These are phyloP conservation scores for Voacanga thouarsii DNA, from an alignment of 257 asterid species.

Conservation along the genomic window DNA sequence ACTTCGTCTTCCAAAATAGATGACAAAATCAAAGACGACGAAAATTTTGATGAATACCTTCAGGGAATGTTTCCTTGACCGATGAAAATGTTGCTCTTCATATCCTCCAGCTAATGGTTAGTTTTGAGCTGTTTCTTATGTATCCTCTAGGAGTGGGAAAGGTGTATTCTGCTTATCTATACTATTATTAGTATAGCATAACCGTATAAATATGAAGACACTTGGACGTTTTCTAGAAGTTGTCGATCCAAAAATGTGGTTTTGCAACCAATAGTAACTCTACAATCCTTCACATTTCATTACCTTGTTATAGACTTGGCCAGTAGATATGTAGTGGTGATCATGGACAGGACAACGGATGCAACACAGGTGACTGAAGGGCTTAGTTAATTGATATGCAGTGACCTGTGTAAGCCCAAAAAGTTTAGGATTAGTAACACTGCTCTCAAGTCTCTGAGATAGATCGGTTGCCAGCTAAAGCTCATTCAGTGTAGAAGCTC, in stretches of 20 bases:
- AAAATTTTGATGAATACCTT: constrained; percentile 78
- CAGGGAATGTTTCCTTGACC: constrained; percentile 88
- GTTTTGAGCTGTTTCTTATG: neutral
- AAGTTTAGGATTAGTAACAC: too few species aligned
- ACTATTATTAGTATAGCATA: neutral
- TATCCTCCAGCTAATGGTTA: neutral
- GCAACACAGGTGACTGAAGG: neutral
- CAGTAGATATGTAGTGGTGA: neutral
- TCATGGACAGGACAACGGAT: neutral
- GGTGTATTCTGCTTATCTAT: neutral
- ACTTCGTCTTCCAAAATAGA: constrained; percentile 39
- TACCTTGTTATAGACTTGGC: neutral
- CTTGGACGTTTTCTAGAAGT: neutral
- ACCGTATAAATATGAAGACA: neutral
- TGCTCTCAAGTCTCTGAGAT: too few species aligned
- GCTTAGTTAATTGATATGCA: too few species aligned
- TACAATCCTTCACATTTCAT: neutral
- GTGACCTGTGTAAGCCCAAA: too few species aligned
- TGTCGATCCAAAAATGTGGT: neutral
- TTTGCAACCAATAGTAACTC: neutral
- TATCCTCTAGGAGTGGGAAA: neutral
- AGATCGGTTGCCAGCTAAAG: too few species aligned
- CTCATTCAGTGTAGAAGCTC: too few species aligned
- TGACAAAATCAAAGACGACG: constrained; percentile 46
- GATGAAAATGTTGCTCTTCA: neutral